phyloP scores from a whole-genome alignment of 2,329 filamentous ascomycete species.

The Calonectria hawksworthii region DNA sequence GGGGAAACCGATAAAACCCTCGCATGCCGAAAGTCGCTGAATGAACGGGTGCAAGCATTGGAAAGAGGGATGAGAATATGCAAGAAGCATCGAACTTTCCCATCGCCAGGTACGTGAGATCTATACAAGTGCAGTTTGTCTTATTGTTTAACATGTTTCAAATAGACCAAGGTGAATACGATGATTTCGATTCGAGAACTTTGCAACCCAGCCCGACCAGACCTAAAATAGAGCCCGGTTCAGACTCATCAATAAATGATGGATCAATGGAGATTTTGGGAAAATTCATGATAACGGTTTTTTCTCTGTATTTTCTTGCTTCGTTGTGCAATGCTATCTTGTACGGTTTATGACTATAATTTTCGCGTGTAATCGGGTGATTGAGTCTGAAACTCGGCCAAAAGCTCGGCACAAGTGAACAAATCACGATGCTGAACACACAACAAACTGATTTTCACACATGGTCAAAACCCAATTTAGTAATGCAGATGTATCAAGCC shows the following conservation, averaged over 20 bases:
- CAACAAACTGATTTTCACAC: too few relatives aligned
- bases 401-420: too few relatives aligned
- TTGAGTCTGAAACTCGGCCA: too few relatives aligned
- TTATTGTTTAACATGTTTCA: not conserved
- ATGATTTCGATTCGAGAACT: not conserved
- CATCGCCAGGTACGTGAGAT: not conserved
- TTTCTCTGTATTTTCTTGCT: too few relatives aligned
- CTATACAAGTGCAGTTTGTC: not conserved
- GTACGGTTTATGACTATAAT: too few relatives aligned
- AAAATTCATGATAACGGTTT: too few relatives aligned
- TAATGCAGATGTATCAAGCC: not conserved
- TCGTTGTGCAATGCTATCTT: too few relatives aligned
- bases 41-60: not conserved
- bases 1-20: not conserved
- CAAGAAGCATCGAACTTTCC: not conserved
- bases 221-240: not conserved
- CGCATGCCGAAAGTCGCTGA: not conserved
- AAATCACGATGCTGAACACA: not conserved
- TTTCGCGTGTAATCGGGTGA: too few relatives aligned
- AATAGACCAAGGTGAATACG: not conserved
- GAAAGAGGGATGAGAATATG: not conserved
- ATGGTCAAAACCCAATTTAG: not conserved
- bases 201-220: not conserved
- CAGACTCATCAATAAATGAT: too few relatives aligned
- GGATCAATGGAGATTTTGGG: too few relatives aligned